Conservation (phyloP, 164 flowering plant genomes). For the Nymphaea thermarum region DNA sequence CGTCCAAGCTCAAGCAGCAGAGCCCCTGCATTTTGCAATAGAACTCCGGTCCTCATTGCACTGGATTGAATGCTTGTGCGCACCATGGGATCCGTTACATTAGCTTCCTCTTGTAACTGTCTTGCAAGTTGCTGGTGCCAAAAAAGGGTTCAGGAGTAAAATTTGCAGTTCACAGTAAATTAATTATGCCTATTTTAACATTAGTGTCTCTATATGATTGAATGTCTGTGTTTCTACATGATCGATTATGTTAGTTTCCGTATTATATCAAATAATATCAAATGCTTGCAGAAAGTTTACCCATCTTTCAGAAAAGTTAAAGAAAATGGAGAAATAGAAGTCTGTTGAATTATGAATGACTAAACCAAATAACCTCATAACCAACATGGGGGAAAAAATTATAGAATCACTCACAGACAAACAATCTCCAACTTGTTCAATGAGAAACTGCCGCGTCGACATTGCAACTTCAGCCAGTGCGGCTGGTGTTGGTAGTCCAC, state of each 20-base stretch:
- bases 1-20: constrained; percentile 88
- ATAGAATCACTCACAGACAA: constrained; percentile 33
- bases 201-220: background rate
- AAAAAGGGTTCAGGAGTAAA: background rate
- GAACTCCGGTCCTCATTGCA: constrained; percentile 50
- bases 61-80: constrained; percentile 40
- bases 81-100: constrained; percentile 31
- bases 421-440: constrained; percentile 45
- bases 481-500: constrained; percentile 61
- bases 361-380: too few relatives aligned
- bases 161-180: background rate
- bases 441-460: constrained; percentile 47
- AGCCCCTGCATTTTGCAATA: constrained; percentile 67
- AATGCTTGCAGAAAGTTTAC: too few relatives aligned
- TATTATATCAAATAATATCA: too few relatives aligned
- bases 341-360: too few relatives aligned
- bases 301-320: too few relatives aligned
- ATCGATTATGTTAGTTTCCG: too few relatives aligned
- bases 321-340: too few relatives aligned
- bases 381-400: too few relatives aligned
- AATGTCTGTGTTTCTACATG: background rate
- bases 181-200: background rate
- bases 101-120: constrained; percentile 44
- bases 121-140: constrained; percentile 54
- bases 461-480: constrained; percentile 60